phyloP scores from a whole-genome alignment of 179 eudicot genomes.

The Beta corolliflora region DNA sequence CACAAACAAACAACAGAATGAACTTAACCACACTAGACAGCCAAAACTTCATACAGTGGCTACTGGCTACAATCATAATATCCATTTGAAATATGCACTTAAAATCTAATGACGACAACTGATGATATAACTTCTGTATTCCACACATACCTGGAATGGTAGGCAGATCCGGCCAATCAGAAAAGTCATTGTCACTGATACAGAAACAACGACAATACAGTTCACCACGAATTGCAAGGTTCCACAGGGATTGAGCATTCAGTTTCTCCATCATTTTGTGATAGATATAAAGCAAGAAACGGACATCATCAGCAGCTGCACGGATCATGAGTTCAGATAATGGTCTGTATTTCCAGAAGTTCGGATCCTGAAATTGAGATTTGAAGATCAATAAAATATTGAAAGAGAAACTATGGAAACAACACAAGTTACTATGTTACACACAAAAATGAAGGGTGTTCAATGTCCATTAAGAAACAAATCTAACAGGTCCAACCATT shows the following conservation, averaged over 20 bases:
- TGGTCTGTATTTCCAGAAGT: conserved; percentile 82
- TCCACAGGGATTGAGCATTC: conserved; percentile 68
- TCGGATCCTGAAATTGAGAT: conserved; percentile 56
- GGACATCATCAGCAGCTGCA: conserved; percentile 96
- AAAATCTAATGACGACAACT: neutral
- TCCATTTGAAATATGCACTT: neutral
- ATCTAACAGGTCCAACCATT: neutral
- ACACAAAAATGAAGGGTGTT: neutral
- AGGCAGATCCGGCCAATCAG: conserved; percentile 88
- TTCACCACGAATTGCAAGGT: conserved; percentile 79
- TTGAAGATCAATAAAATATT: neutral
- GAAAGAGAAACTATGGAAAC: neutral
- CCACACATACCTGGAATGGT: conserved; percentile 57
- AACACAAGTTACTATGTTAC: neutral
- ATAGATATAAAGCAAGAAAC: conserved; percentile 77
- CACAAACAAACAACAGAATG: neutral
- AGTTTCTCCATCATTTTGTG: conserved; percentile 83
- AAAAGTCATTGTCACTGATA: conserved; percentile 47
- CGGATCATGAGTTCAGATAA: conserved; percentile 82
- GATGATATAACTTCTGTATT: neutral
- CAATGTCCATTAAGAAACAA: neutral
- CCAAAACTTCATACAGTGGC: neutral
- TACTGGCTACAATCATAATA: neutral
- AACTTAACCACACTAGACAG: neutral
- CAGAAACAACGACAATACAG: conserved; percentile 95